A percentile compares a stretch with the other conserved stretches of the same genome.
Conservation (phyloP, 2,329 filamentous ascomycete species). For the Aspergillus proliferans region DNA sequence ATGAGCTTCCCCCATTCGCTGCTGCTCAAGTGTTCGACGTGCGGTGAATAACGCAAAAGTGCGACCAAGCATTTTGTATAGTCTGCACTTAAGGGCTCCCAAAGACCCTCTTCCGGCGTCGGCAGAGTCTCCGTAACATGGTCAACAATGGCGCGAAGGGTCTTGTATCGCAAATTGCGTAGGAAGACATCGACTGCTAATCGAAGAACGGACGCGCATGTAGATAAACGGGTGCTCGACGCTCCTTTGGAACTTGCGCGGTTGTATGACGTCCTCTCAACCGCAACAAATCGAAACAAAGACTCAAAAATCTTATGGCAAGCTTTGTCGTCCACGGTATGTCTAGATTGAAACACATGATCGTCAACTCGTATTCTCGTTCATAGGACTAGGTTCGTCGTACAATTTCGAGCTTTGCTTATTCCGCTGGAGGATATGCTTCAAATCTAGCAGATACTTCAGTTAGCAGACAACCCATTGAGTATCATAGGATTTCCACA, state of each 20-base stretch:
- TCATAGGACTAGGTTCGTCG: constrained; percentile 7
- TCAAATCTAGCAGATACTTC: constrained; percentile 39
- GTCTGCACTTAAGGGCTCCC: constrained; percentile 64
- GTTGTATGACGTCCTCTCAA: constrained; percentile 62
- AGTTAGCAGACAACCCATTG: constrained; percentile 11
- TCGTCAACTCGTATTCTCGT: not conserved
- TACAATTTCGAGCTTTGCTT: constrained; percentile 37
- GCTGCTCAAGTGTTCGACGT: constrained; percentile 69
- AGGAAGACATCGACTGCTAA: constrained; percentile 65
- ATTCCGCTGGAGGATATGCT: constrained; percentile 51
- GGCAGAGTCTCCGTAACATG: constrained; percentile 74
- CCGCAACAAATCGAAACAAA: constrained; percentile 65
- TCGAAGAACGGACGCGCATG: constrained; percentile 66
- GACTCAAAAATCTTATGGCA: constrained; percentile 77
- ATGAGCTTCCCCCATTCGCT: constrained; percentile 64
- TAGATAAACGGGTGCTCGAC: constrained; percentile 54
- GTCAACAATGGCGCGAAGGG: constrained; percentile 69
- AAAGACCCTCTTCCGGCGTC: constrained; percentile 54
- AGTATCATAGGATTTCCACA: constrained; percentile 2
- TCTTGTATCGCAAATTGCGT: constrained; percentile 64
- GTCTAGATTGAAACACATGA: constrained; percentile 17
- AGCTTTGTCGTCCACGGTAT: constrained; percentile 62
- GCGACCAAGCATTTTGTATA: constrained; percentile 70
- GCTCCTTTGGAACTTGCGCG: constrained; percentile 48
- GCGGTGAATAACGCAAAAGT: constrained; percentile 65